phyloP scores from a whole-genome alignment of 176 grass and related monocot species.

The Ensete glaucum region DNA sequence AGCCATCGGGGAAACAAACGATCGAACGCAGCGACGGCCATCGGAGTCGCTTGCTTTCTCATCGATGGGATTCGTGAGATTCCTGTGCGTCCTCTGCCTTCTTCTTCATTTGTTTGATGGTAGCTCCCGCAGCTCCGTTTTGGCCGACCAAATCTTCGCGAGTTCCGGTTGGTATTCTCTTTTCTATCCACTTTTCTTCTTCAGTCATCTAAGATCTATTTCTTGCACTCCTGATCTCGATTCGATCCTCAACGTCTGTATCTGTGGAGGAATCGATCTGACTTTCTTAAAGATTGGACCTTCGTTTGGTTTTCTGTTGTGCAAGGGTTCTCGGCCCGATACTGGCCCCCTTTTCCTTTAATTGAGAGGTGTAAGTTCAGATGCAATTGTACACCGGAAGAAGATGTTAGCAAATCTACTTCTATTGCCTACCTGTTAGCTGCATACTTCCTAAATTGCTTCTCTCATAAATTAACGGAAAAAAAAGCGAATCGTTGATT shows the following conservation, averaged over 20 bases:
- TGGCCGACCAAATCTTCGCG: slow-evolving; percentile 46
- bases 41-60: background rate
- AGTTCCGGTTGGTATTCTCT: slow-evolving; percentile 29
- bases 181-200: no score
- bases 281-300: background rate
- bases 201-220: background rate
- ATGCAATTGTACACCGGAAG: background rate
- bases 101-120: background rate
- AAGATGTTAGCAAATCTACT: background rate
- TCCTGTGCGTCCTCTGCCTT: background rate
- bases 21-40: background rate
- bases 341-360: background rate
- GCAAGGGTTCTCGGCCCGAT: background rate
- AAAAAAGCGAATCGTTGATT: no score
- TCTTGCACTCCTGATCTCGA: background rate
- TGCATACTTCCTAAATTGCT: no score
- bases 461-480: no score
- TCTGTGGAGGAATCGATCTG: background rate
- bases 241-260: background rate
- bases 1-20: background rate
- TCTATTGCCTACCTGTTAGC: no score
- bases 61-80: slow-evolving; percentile 29
- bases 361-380: no score
- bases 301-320: background rate
- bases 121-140: slow-evolving; percentile 1